Base-by-base conservation (phyloP, 305 asterid genomes). In the Fraxinus nigra region DNA sequence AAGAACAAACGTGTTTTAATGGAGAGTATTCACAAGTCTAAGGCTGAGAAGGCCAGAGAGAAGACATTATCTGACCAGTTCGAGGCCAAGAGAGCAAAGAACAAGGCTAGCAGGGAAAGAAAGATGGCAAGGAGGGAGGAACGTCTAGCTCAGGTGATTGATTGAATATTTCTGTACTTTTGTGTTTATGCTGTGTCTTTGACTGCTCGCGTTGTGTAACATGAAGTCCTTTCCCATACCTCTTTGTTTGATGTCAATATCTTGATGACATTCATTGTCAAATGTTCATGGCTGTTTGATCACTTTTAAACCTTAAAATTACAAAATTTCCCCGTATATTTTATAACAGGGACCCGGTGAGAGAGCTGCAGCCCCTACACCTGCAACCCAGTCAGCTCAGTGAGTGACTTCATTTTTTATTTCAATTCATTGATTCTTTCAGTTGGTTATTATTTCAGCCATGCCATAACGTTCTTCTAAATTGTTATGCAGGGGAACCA, bases 271-370 rank as follows among this genome's bases (percentile, higher is more conserved):
- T n/a, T 54, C 10, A 54, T 54, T n/a, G 65, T n/a, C 65, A n/a
- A 54, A 54, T 5, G 24, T 54, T 54, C 26, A 2, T 54, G 65
- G 65, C 65, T 69, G 67, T 14, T 46, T 46, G 33, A 20, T 30
- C 13, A 24, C 18, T 11, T 14, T 3, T 7, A 8, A 8, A 24
- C 54, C 13, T 28, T 7, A 32, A 37, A 22, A 22, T 32, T 43
- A 76, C 9, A 32, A 26, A 46, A 33, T 48, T 34, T 28, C 8
- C 1, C 6, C 1, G 9, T 72, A 34, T 18, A 26, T 54, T 37
- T 4, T 16, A 13, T 37, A 78, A 33, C 84, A 90, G 93, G 93
- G 95, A 51, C 95, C 94, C 0, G 89, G 86, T 22, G 90, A 88
- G 82, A 89, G 79, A 75, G 86, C 79, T 9, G 87, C 82, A 7